Evolutionary conservation across 306 rosid species (phyloP).

Genomic region (Sindora glabra): DNA sequence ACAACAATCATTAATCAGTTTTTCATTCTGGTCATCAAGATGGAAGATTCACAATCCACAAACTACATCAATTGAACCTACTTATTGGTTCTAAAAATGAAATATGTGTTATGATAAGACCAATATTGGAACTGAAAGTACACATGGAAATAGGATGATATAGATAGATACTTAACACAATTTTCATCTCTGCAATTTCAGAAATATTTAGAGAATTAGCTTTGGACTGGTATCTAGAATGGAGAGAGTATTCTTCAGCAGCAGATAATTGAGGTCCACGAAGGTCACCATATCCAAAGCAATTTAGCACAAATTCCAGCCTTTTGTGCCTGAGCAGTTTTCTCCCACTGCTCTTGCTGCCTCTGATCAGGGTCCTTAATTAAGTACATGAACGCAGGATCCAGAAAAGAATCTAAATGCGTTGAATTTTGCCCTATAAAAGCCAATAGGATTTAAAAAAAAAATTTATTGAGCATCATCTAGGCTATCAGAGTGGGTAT

Average conservation of each 20-base stretch:
- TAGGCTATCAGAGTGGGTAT: no score
- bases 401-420: constrained; percentile 72
- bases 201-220: constrained; percentile 87
- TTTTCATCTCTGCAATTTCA: constrained; percentile 95
- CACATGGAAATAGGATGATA: not conserved
- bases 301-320: constrained; percentile 73
- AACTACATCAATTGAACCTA: constrained; percentile 6
- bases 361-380: constrained; percentile 97
- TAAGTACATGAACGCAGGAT: constrained; percentile 98
- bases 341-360: constrained; percentile 96
- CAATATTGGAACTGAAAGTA: not conserved
- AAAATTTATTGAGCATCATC: no score
- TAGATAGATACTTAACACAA: constrained; percentile 63
- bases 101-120: not conserved
- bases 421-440: constrained; percentile 75
- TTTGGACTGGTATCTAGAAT: constrained; percentile 93
- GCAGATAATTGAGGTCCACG: constrained; percentile 79
- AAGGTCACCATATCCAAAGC: constrained; percentile 87
- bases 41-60: not conserved
- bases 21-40: not conserved
- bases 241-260: constrained; percentile 91
- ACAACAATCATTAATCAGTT: not conserved
- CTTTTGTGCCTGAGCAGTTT: constrained; percentile 80
- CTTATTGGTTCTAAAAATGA: constrained; percentile 5
- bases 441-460: no score